Evolutionary conservation across 345 rosid genomes (phyloP).

Genomic region (Gossypium turneri): DNA sequence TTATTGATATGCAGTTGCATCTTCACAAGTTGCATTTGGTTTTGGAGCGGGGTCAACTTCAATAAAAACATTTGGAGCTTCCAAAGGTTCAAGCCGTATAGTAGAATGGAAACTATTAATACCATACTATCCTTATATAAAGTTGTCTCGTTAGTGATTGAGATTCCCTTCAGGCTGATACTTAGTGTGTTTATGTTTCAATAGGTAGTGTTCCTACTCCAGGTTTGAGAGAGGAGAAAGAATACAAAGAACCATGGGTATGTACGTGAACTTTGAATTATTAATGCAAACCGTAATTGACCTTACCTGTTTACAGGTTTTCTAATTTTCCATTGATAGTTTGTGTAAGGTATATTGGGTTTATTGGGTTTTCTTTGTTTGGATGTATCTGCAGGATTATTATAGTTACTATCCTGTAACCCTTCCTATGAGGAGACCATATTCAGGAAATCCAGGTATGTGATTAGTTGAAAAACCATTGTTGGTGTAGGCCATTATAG

Average conservation of each 20-base stretch:
- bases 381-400: constrained; percentile 55
- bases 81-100: constrained; percentile 24
- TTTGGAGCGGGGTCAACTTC: constrained; percentile 39
- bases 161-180: constrained; percentile 13
- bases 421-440: constrained; percentile 76
- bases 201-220: constrained; percentile 43
- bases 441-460: constrained; percentile 80
- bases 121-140: constrained; percentile 19
- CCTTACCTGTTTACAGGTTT: constrained; percentile 1
- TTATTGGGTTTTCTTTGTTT: not conserved
- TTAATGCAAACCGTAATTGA: not conserved
- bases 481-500: not conserved
- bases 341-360: not conserved
- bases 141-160: constrained; percentile 4
- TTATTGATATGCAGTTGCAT: constrained; percentile 28
- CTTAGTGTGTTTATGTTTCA: constrained; percentile 6
- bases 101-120: constrained; percentile 20
- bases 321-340: not conserved
- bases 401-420: constrained; percentile 68
- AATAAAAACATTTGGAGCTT: constrained; percentile 32
- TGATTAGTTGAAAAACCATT: not conserved
- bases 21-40: constrained; percentile 54
- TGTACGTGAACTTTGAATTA: constrained; percentile 23
- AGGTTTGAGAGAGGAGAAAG: constrained; percentile 36
- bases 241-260: constrained; percentile 87